Conservation (phyloP, 108 stramenopile genomes). For the Chaetoceros tenuissimus region DNA sequence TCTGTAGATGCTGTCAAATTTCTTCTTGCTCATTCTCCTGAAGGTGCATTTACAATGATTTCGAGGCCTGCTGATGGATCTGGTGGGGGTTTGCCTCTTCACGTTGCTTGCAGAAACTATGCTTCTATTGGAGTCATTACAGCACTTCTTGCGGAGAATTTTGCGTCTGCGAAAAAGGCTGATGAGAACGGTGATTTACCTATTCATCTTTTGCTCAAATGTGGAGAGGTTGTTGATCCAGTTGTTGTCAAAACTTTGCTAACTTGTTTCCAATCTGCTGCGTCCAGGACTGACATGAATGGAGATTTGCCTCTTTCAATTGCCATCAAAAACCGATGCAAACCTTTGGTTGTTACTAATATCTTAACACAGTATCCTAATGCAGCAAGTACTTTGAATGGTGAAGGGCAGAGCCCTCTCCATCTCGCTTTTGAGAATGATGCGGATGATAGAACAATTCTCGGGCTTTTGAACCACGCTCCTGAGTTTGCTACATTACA, state of each 20-base stretch:
- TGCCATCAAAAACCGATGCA: slow-evolving; percentile 71
- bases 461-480: slow-evolving; percentile 75
- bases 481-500: slow-evolving; percentile 64
- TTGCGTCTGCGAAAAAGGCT: slow-evolving; percentile 70
- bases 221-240: slow-evolving; percentile 76
- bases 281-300: slow-evolving; percentile 69
- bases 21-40: slow-evolving; percentile 64
- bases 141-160: slow-evolving; percentile 65
- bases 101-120: slow-evolving; percentile 77
- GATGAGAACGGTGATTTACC: slow-evolving; percentile 86
- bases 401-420: slow-evolving; percentile 73
- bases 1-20: slow-evolving; percentile 82
- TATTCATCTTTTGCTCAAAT: slow-evolving; percentile 74
- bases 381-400: slow-evolving; percentile 61
- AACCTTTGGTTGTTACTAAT: slow-evolving; percentile 57
- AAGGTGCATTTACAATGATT: slow-evolving; percentile 74
- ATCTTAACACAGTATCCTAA: slow-evolving; percentile 73
- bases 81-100: slow-evolving; percentile 73
- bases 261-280: slow-evolving; percentile 70
- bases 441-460: slow-evolving; percentile 74
- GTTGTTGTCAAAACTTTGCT: slow-evolving; percentile 82
- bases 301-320: slow-evolving; percentile 79
- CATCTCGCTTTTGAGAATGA: slow-evolving; percentile 65
- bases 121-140: slow-evolving; percentile 83
- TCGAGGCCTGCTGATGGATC: slow-evolving; percentile 57